Evolutionary conservation across 805 yeast species (phyloP), one percentile per base, ranked within the genome.

Genomic region (Spathaspora sp.): DNA sequence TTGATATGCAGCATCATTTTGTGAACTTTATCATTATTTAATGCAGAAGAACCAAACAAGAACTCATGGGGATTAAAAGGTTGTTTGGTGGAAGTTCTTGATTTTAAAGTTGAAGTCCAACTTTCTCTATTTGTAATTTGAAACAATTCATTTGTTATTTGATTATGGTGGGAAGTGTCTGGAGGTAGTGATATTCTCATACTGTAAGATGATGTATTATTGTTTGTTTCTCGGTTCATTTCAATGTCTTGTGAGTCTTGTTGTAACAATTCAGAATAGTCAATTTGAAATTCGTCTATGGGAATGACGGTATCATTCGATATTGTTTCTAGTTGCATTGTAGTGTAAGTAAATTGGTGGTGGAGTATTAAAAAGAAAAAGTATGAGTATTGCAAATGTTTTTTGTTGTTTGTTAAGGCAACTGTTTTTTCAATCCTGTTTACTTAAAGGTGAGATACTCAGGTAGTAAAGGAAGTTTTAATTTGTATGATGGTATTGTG

Each of bases 1-100:
- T 66, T 66, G 49, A 76, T 60, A 49, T 69, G 62, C 40, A 59
- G 54, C 20, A 75, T 63, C 55, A 76, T 62, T 50, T 70, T 71
- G 32, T 68, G 71, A 40, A 75, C 64, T 52, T 74, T 75, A 54
- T 66, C 62, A 49, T 71, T 70, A 43, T 64, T 62, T 29, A 72
- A 58, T 51, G 63, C 48, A 2, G 29, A 23, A 42, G 44, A 17
- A 9, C 16, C 16, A 18, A 42, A 42, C 23, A 40, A 28, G 32
- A 46, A 19, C 5, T 28, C n/a, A 31, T 44, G 26, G 26, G 26
- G 6, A 23, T 23, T 23, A 6, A 23, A 23, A 23, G 26, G 26
- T 3, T 23, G 26, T 23, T 23, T 17, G 19, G 2, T 23, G 6
- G 7, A 42, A 12, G 47, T 43, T 20, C 44, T 40, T 3, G 23